These are phyloP conservation scores for Cadophora gregata DNA, from an alignment of 2,329 filamentous ascomycete species.

Conservation along the genomic window DNA sequence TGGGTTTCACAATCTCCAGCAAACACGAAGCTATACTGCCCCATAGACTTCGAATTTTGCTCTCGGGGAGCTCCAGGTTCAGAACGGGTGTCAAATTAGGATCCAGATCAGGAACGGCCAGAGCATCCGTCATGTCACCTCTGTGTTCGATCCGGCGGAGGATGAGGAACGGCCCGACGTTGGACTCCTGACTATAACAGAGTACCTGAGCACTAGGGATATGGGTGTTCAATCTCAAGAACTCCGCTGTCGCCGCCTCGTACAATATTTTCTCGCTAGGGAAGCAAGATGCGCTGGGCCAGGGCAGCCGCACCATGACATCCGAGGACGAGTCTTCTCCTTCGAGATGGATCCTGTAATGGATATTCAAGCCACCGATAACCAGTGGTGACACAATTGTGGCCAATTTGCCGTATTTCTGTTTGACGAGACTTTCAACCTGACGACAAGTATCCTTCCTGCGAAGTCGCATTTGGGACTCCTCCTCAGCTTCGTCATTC, in stretches of 20 bases:
- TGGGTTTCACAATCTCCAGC: slow-evolving; percentile 26
- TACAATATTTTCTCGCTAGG: slow-evolving; percentile 25
- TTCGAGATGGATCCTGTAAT: slow-evolving; percentile 35
- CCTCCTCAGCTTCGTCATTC: slow-evolving; percentile 33
- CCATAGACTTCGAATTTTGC: slow-evolving; percentile 22
- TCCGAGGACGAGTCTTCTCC: slow-evolving; percentile 19
- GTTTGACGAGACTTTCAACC: slow-evolving; percentile 25
- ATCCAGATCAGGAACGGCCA: slow-evolving; percentile 35
- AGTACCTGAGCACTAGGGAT: slow-evolving; percentile 25
- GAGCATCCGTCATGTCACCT: slow-evolving; percentile 21
- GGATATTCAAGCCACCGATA: slow-evolving; percentile 34
- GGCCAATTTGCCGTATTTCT: slow-evolving; percentile 31
- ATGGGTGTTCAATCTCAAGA: slow-evolving; percentile 23
- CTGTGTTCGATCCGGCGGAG: slow-evolving; percentile 25
- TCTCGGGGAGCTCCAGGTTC: slow-evolving; percentile 39
- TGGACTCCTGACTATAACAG: slow-evolving; percentile 23
- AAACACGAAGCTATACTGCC: slow-evolving; percentile 25
- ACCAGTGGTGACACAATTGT: slow-evolving; percentile 29
- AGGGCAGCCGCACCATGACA: slow-evolving; percentile 29
- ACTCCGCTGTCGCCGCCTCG: slow-evolving; percentile 27
- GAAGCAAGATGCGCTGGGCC: slow-evolving; percentile 22
- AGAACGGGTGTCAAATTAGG: slow-evolving; percentile 40
- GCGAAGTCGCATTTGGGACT: slow-evolving; percentile 29
- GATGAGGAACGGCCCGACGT: slow-evolving; percentile 31
- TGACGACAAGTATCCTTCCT: slow-evolving; percentile 16